Base-by-base conservation (phyloP, 257 asterid species). In the Verbascum thapsus region DNA sequence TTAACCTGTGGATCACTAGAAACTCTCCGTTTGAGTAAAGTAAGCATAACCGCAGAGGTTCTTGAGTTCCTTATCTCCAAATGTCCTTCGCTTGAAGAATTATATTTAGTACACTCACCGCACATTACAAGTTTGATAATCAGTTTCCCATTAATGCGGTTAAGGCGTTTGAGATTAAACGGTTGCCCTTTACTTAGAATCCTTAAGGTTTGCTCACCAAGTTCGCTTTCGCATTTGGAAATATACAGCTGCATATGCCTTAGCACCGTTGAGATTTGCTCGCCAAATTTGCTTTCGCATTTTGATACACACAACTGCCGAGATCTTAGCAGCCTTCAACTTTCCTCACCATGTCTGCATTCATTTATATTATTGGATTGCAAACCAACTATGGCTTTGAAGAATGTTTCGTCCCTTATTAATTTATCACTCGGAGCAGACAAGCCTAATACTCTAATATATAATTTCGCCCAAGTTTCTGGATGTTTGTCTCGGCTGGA, bases 81-180 rank as follows among this genome's bases (percentile, higher is more conserved):
- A 9, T 35, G 58, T 62, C 68, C 49, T 0, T 12, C 12, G 17
- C 68, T 62, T 18, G 58, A 62, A 34, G 39, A 62, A 3, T 48
- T 62, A 15, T 7, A 4, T 22, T 6, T 48, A 37, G 9, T 32
- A 62, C 4, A 0, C 6, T 20, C 23, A 11, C 7, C 0, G 2
- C 41, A 57, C 58, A 7, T 49, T 3, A 4, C 7, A 22, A 17
- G 22, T 47, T 62, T 48, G 13, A n/a, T 5, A 17, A 5, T 20
- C 6, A 17, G 23, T 17, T 10, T 17, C 37, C 38, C 0, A 15
- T 26, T 56, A 10, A 34, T 2, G 10, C 67, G 34, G 11, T 35
- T 62, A 48, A 62, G 68, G 58, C 48, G 8, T 18, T 35, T 62
- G 68, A 6, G 3, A 3, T 10, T 62, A 7, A 5, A 0, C 20